These are phyloP conservation scores for Paspalum notatum DNA, from an alignment of 176 grass and related monocot species.

Conservation along the genomic window DNA sequence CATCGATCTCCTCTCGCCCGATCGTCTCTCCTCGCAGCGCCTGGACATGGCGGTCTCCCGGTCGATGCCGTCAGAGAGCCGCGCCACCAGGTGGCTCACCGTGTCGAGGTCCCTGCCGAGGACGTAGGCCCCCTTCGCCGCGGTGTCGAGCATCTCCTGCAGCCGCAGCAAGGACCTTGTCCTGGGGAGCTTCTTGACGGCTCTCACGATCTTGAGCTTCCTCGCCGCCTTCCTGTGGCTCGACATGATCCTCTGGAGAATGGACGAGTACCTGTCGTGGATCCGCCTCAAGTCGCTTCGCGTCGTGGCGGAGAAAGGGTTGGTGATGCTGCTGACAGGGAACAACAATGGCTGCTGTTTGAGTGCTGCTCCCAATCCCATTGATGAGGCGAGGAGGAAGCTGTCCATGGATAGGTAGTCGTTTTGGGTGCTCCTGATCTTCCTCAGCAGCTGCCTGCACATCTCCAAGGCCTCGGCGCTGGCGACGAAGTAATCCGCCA, in stretches of 20 bases:
- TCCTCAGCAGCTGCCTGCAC: constrained; percentile 43
- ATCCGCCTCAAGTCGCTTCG: constrained; percentile 43
- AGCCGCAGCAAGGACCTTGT: constrained; percentile 16
- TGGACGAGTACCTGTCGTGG: constrained; percentile 48
- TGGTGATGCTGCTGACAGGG: constrained; percentile 29
- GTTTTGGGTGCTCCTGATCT: constrained; percentile 38
- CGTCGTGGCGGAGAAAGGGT: constrained; percentile 44
- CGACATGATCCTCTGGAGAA: constrained; percentile 31
- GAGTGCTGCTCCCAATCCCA: background rate
- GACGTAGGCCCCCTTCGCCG: constrained; percentile 52
- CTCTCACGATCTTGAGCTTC: constrained; percentile 39
- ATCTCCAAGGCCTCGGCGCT: constrained; percentile 48
- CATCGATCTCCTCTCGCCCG: constrained; percentile 23
- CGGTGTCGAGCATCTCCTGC: constrained; percentile 43
- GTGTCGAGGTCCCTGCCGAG: constrained; percentile 46
- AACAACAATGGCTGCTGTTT: too few species aligned
- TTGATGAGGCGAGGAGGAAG: constrained; percentile 33
- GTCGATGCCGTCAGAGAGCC: constrained; percentile 46
- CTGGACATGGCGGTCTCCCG: constrained; percentile 43
- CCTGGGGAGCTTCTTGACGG: constrained; percentile 37
- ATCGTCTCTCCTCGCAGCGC: constrained; percentile 34
- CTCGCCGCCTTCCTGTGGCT: constrained; percentile 46
- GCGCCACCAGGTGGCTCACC: constrained; percentile 33
- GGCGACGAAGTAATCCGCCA: constrained; percentile 41
- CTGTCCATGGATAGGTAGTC: constrained; percentile 48